Conservation (phyloP, 2,329 filamentous ascomycete genomes). For the Colletotrichum sp. region DNA sequence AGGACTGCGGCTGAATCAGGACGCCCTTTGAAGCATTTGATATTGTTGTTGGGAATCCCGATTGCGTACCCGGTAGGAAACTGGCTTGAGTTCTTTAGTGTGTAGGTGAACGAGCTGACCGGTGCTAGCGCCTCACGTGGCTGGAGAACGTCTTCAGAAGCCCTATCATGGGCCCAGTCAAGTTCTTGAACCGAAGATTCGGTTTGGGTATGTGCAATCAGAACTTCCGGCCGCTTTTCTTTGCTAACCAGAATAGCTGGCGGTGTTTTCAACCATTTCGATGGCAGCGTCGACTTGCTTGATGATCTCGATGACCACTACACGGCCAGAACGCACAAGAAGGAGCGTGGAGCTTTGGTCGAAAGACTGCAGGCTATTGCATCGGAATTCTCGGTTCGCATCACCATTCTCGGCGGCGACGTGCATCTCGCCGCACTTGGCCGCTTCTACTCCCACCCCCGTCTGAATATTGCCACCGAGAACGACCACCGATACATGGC, state of each 20-base stretch:
- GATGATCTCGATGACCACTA: slow-evolving; percentile 97
- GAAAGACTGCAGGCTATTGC: slow-evolving; percentile 83
- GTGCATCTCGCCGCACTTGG: slow-evolving; percentile 92
- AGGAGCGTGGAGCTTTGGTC: slow-evolving; percentile 80
- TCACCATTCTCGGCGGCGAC: slow-evolving; percentile 93
- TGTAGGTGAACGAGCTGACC: slow-evolving; percentile 11
- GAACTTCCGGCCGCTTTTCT: neutral
- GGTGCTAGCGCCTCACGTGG: slow-evolving; percentile 82
- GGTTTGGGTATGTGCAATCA: slow-evolving; percentile 61
- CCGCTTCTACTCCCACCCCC: slow-evolving; percentile 92
- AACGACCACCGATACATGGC: slow-evolving; percentile 93
- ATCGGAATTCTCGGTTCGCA: slow-evolving; percentile 83
- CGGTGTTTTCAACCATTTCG: slow-evolving; percentile 90
- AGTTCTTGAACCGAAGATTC: slow-evolving; percentile 88
- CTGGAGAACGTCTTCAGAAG: slow-evolving; percentile 90
- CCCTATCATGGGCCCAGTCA: slow-evolving; percentile 86
- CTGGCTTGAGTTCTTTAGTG: slow-evolving; percentile 28
- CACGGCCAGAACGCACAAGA: slow-evolving; percentile 89
- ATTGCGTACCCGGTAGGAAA: slow-evolving; percentile 78
- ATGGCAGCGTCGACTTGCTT: slow-evolving; percentile 89
- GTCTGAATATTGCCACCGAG: slow-evolving; percentile 76
- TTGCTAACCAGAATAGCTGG: slow-evolving; percentile 56
- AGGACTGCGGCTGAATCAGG: slow-evolving; percentile 67
- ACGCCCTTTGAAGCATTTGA: slow-evolving; percentile 84
- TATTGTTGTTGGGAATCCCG: slow-evolving; percentile 86